Conservation (phyloP, 352 stramenopile species). For the Pythium plurisporium region DNA sequence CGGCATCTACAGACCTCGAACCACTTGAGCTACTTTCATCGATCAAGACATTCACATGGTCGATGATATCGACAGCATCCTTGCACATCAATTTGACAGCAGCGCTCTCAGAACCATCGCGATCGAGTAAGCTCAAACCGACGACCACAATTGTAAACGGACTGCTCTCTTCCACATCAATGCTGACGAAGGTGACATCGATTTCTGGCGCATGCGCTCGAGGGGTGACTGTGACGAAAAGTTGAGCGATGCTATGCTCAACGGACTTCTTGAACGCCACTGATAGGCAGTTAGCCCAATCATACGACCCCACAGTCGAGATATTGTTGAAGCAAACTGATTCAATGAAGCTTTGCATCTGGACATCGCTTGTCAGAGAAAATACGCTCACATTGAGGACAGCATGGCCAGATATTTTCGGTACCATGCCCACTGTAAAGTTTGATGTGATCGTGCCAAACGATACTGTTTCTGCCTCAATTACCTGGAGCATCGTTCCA, state of each 20-base stretch:
- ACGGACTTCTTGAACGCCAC: conserved; percentile 5
- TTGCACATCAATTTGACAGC: conserved; percentile 8
- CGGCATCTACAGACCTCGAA: too few relatives aligned
- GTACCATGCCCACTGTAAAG: background rate
- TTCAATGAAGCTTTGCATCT: background rate
- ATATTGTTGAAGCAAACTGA: background rate
- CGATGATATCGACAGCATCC: background rate
- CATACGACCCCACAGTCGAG: background rate
- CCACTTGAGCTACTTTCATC: too few relatives aligned
- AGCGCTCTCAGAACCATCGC: conserved; percentile 17
- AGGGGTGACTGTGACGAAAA: background rate
- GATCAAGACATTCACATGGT: background rate
- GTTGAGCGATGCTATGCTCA: background rate
- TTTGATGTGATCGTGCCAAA: background rate
- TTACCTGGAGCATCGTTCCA: background rate
- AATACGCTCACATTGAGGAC: conserved; percentile 6
- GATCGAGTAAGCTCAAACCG: conserved; percentile 5
- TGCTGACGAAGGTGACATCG: background rate
- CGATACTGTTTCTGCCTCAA: background rate
- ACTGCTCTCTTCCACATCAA: conserved; percentile 1
- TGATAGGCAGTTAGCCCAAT: background rate
- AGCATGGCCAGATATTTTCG: background rate
- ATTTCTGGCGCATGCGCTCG: background rate
- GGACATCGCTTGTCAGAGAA: conserved; percentile 6
- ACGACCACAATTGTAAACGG: background rate